Conservation (phyloP, 2,329 filamentous ascomycete genomes). For the Diaporthe aspalathi region DNA sequence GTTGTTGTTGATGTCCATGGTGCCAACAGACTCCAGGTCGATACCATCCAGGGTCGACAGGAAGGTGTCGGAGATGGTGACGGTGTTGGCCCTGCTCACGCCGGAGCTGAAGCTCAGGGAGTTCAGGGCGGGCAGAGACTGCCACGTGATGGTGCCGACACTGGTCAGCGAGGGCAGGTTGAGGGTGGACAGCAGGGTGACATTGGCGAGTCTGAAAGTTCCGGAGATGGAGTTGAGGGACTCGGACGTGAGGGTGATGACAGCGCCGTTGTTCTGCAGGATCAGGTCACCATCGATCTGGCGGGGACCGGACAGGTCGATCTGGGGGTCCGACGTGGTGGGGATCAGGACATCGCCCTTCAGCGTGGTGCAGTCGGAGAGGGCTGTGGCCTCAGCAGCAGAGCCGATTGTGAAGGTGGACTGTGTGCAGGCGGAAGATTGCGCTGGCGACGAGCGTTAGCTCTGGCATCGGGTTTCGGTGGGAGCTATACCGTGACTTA, state of each 20-base stretch:
- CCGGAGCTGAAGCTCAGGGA: slow-evolving; percentile 60
- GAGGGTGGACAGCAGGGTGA: slow-evolving; percentile 76
- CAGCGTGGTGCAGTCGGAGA: slow-evolving; percentile 75
- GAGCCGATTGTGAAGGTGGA: slow-evolving; percentile 69
- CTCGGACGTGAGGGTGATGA: slow-evolving; percentile 72
- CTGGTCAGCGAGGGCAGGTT: slow-evolving; percentile 72
- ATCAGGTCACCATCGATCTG: slow-evolving; percentile 68
- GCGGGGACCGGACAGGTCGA: slow-evolving; percentile 72
- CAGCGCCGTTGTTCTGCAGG: slow-evolving; percentile 67
- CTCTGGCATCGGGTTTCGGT: not conserved
- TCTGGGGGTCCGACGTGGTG: slow-evolving; percentile 62
- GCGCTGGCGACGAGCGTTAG: slow-evolving; percentile 45
- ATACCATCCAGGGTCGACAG: slow-evolving; percentile 83
- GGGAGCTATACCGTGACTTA: slow-evolving; percentile 44
- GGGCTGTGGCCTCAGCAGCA: slow-evolving; percentile 68
- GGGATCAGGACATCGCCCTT: slow-evolving; percentile 76
- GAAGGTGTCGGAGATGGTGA: slow-evolving; percentile 88
- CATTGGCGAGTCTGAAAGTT: slow-evolving; percentile 74
- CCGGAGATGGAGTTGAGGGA: slow-evolving; percentile 75
- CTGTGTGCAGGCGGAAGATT: slow-evolving; percentile 51
- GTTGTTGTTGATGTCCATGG: slow-evolving; percentile 93
- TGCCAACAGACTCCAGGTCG: slow-evolving; percentile 77
- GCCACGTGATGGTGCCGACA: slow-evolving; percentile 77
- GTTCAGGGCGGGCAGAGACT: slow-evolving; percentile 73
- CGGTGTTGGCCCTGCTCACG: slow-evolving; percentile 73